Percentiles rank a stretch among this genome's conserved stretches.
Evolutionary conservation across 139 green algal genomes (phyloP).

Genomic region (Mychonastes homosphaera): DNA sequence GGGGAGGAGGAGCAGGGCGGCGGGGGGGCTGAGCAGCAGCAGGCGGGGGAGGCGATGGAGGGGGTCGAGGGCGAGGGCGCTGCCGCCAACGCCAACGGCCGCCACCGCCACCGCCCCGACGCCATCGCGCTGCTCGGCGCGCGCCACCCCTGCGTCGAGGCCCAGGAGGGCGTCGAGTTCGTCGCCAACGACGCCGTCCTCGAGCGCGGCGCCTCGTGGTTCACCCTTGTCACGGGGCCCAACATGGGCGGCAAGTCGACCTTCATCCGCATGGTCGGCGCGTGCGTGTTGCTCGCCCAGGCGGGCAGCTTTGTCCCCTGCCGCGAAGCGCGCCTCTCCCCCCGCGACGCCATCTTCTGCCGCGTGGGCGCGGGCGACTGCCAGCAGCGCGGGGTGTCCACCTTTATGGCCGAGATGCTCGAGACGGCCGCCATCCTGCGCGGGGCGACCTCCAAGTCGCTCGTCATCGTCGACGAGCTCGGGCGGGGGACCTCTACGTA

Average conservation of each 20-base stretch:
- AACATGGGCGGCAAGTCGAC: constrained; percentile 99
- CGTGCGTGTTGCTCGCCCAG: constrained; percentile 82
- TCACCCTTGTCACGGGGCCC: constrained; percentile 96
- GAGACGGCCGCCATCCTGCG: constrained; percentile 85
- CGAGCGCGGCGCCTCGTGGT: constrained; percentile 65
- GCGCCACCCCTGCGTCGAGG: constrained; percentile 90
- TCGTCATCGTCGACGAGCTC: constrained; percentile 97
- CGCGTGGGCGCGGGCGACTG: constrained; percentile 93
- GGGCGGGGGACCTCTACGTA: constrained; percentile 90
- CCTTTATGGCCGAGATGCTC: constrained; percentile 99
- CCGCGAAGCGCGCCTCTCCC: constrained; percentile 59
- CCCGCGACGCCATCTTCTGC: constrained; percentile 91
- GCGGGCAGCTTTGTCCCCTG: constrained; percentile 88
- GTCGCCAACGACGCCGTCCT: constrained; percentile 72
- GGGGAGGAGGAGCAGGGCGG: too few relatives aligned
- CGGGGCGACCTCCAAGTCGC: constrained; percentile 33
- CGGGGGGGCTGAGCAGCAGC: too few relatives aligned
- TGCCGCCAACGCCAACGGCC: too few relatives aligned
- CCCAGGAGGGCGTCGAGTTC: constrained; percentile 77
- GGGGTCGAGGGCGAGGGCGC: too few relatives aligned
- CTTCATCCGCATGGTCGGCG: constrained; percentile 89
- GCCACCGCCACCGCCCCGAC: too few relatives aligned
- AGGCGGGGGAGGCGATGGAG: too few relatives aligned
- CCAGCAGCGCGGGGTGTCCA: constrained; percentile 85
- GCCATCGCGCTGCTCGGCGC: constrained; percentile 42